Evolutionary conservation across 78 protist genomes (phyloP), one percentile per base, ranked within the genome.

Genomic region (Dictyostelium purpureum): DNA sequence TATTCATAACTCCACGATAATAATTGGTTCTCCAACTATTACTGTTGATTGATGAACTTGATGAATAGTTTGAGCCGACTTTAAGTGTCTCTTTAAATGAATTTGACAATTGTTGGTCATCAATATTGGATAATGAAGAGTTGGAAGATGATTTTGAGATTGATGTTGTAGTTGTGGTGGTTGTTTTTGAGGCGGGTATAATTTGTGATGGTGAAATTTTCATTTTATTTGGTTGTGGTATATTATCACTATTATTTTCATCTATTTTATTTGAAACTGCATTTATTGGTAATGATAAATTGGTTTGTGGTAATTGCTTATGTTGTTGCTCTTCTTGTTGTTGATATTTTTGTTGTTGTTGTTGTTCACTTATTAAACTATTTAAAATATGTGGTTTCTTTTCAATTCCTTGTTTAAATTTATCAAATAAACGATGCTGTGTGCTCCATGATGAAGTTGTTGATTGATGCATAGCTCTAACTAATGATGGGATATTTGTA

Each of bases 1-100:
- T 16, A 52, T n/a, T 47, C 0, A 31, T 24, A 33, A 24, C 59
- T 52, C 75, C 74, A 24, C 75, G 79, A 35, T 37, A 43, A 49
- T 73, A 85, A 63, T 73, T 59, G n/a, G 21, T 59, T 35, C 92
- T 37, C 92, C 92, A 85, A 45, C 73, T 85, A 54, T 67, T 67
- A 49, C 63, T 51, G 14, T 49, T 63, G 21, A 31, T 80, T n/a
- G n/a, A n/a, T n/a, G n/a, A n/a, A 11, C 24, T 11, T 56, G 12
- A 16, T 56, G 19, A 56, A 1, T 61, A 31, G 24, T 61, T 31
- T 61, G n/a, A n/a, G 18, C 19, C 38, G 43, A 70, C 51, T 18
- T 74, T 43, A 31, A 82, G 47, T 28, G 40, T n/a, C 1, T 79
- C 88, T 51, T 67, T 82, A 37, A 82, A 82, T 16, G 78, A 47